A percentile compares a stretch with the other conserved stretches of the same genome.
These are phyloP conservation scores for Diplotaxis tenuifolia DNA, from an alignment of 345 rosid species.

Conservation along the genomic window DNA sequence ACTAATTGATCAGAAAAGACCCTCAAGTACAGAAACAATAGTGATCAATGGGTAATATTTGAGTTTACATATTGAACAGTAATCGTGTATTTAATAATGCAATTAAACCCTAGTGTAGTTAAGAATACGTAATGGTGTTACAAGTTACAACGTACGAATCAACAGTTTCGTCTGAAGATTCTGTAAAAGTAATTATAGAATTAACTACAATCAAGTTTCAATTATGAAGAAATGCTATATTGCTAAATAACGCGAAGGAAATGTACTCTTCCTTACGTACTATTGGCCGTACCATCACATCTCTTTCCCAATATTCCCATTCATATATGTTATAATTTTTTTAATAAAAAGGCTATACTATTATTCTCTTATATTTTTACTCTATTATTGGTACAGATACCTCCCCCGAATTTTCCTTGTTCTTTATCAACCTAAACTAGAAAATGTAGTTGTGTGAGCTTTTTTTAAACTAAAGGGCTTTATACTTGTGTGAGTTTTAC, in stretches of 20 bases:
- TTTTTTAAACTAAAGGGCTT: too few species aligned
- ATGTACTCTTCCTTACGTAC: slow-evolving; percentile 31
- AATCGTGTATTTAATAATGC: background rate
- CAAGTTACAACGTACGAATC: background rate
- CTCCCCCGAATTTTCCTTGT: too few species aligned
- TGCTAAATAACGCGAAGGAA: background rate
- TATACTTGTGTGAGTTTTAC: slow-evolving; percentile 23
- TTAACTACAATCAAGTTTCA: slow-evolving; percentile 16
- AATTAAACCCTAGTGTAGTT: background rate
- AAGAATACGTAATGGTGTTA: background rate
- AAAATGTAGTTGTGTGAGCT: too few species aligned
- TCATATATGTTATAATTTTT: background rate
- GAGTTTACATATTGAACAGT: background rate
- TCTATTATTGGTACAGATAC: background rate
- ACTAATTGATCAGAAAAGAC: background rate
- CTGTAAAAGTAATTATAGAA: background rate
- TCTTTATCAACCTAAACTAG: too few species aligned
- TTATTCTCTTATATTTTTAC: background rate
- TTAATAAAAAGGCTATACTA: background rate
- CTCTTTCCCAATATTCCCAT: slow-evolving; percentile 22
- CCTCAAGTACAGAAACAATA: background rate
- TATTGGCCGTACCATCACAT: slow-evolving; percentile 15
- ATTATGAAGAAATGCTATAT: slow-evolving; percentile 11
- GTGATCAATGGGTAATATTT: background rate
- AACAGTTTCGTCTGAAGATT: slow-evolving; percentile 11